Base-by-base conservation (phyloP, 202 grass and related monocot genomes). In the Zizania palustris region DNA sequence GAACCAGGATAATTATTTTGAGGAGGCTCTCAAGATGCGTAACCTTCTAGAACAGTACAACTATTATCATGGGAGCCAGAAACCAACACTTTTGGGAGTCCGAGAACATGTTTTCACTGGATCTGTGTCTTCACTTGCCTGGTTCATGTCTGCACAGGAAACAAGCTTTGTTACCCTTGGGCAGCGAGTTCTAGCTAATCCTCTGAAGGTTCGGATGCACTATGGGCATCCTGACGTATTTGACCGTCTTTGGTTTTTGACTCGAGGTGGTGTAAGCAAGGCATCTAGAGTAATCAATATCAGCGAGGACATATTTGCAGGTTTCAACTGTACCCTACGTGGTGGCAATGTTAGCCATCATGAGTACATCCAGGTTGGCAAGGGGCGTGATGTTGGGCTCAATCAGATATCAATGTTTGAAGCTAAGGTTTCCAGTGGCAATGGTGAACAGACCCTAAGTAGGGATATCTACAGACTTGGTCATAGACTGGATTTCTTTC, bases 381-480 rank as follows among this genome's bases (percentile, higher is more conserved):
- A 97, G 82, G 93, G 93, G 5, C 88, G 93, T 72, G 93, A 93
- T 93, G 93, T 97, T 56, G 90, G 93, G 11, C 82, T 97, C 57
- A 97, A 97, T 84, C 93, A 97, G 75, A 97, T 97, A 83, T 97
- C 93, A 48, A 93, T 97, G 93, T 97, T 97, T 85, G 93, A 97
- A 78, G 93, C 93, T 36, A 93, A 97, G 85, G 90, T 97, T 75
- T 76, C 93, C 7, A 97, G 93, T 81, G 93, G 93, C 74, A 97
- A 97, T 83, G 93, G 93, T 83, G 90, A 97, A 76, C 90, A 97
- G 83, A 97, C 93, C 44, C 72, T 97, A 61, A 97, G 93, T 80
- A 93, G 93, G 89, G 93, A 97, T 65, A 64, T 97, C 54, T 97
- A 97, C 39, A 76, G 93, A 60, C 89, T 97, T 78, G 93, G 93